These are phyloP conservation scores for Xylariaceae sp. DNA, from an alignment of 2,329 filamentous ascomycete genomes.

Conservation along the genomic window DNA sequence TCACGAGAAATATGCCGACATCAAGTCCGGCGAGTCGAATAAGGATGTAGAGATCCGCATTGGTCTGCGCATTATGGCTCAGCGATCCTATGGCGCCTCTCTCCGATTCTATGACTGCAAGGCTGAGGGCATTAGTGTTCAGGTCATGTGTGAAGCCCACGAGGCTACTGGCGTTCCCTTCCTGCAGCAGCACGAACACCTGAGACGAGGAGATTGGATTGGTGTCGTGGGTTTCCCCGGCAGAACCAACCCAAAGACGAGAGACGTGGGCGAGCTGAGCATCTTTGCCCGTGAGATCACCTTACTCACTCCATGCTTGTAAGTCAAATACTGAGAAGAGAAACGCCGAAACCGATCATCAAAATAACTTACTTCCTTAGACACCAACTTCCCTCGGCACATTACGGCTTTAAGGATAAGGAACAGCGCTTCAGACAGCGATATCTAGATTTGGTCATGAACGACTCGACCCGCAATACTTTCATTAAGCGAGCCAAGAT, in stretches of 20 bases:
- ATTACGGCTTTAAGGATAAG: slow-evolving; percentile 94
- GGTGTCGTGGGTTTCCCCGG: slow-evolving; percentile 86
- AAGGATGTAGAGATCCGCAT: slow-evolving; percentile 78
- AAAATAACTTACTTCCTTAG: background rate
- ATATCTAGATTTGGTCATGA: slow-evolving; percentile 97
- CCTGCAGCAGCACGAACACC: slow-evolving; percentile 85
- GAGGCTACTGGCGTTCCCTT: slow-evolving; percentile 77
- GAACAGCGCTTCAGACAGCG: slow-evolving; percentile 93
- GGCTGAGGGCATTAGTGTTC: slow-evolving; percentile 70
- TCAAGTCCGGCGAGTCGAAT: slow-evolving; percentile 87
- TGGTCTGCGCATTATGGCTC: slow-evolving; percentile 88
- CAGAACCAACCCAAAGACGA: slow-evolving; percentile 87
- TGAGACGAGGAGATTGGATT: slow-evolving; percentile 91
- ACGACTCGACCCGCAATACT: slow-evolving; percentile 82
- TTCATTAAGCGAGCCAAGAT: slow-evolving; percentile 89
- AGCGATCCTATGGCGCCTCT: slow-evolving; percentile 81
- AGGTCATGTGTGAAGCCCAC: slow-evolving; percentile 91
- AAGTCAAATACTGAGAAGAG: background rate
- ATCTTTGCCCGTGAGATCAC: slow-evolving; percentile 89
- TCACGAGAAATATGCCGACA: slow-evolving; percentile 74
- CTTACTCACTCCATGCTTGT: slow-evolving; percentile 85
- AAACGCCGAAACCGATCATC: background rate
- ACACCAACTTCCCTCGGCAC: slow-evolving; percentile 86
- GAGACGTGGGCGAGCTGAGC: slow-evolving; percentile 88
- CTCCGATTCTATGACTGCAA: slow-evolving; percentile 86